Base-by-base conservation (phyloP, 176 grass and related monocot genomes). In the Rhynchospora breviuscula region DNA sequence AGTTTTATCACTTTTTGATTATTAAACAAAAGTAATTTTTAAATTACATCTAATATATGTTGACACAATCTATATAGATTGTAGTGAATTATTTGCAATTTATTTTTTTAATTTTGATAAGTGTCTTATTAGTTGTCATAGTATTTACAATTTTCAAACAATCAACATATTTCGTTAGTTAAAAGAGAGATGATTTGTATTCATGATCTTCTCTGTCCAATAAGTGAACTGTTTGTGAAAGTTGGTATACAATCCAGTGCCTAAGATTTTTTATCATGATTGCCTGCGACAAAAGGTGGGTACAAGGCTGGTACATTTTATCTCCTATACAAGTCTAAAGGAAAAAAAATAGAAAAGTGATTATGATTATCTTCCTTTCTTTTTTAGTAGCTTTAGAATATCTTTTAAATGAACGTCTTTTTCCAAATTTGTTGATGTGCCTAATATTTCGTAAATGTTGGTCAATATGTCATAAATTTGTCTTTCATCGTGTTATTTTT, bases 191-290 rank as follows among this genome's bases (percentile, higher is more conserved):
- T 69, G 66, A 33, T 43, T 7, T 69, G 13, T 56, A 56, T 56
- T 13, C 25, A 17, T 12, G 31, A 8, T 8, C 46, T 22, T 23
- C 10, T 77, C 72, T 49, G 11, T 22, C 22, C 46, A 43, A 47
- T 53, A 13, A 77, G 44, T 47, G 72, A 77, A 74, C 8, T 52
- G 17, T 58, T 59, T 6, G 75, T 33, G 67, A 79, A 79, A 35
- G 49, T 79, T 79, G 31, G 8, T 62, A 58, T 80, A 61, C 26
- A 80, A 80, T 80, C 54, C 7, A 5, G 56, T 13, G 58, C 78
- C 58, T 13, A 62, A 80, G 78, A 80, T 80, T 80, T 17, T 80
- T 80, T 17, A 35, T 80, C 78, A 80, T 62, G 78, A 80, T 80
- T 80, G 52, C n/a, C 4, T 75, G 21, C 21, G 18, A 75, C 70